Evolutionary conservation across 257 asterid genomes (phyloP).

Genomic region (Solanum microdontum): DNA sequence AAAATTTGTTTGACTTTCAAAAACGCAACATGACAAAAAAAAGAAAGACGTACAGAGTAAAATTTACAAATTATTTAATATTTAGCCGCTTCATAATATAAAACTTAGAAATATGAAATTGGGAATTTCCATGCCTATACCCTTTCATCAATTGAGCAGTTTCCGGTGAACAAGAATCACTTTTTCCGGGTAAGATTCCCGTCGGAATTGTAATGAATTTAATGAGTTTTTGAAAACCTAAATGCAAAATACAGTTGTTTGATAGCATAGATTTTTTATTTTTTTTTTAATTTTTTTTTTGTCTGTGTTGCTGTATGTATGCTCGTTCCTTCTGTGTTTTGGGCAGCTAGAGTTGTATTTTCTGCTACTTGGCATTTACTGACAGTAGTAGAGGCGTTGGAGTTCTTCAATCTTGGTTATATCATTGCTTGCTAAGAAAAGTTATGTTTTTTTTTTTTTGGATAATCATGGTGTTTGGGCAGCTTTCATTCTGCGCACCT

Average conservation of each 20-base stretch:
- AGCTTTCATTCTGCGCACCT: neutral
- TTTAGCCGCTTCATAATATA: neutral
- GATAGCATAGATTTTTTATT: neutral
- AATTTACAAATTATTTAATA: neutral
- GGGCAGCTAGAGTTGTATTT: neutral
- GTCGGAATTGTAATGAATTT: neutral
- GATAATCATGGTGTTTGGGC: neutral
- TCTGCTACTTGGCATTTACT: neutral
- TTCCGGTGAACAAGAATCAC: neutral
- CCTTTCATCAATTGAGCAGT: neutral
- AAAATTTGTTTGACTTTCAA: fast-evolving
- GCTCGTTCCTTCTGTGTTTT: neutral
- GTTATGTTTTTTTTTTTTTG: neutral
- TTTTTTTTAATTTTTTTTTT: neutral
- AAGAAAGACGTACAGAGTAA: fast-evolving
- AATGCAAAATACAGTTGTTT: neutral
- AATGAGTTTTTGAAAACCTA: neutral
- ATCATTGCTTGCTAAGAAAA: neutral
- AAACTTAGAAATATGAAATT: neutral
- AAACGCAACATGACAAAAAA: too few species aligned
- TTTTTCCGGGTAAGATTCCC: neutral
- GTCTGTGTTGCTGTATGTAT: neutral
- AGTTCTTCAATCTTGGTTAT: neutral
- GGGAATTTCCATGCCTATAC: neutral
- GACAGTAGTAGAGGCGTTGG: neutral